Percentiles rank a stretch among this genome's conserved stretches.
Conservation (phyloP, 2,329 filamentous ascomycete genomes). For the Calonectria honghensis region DNA sequence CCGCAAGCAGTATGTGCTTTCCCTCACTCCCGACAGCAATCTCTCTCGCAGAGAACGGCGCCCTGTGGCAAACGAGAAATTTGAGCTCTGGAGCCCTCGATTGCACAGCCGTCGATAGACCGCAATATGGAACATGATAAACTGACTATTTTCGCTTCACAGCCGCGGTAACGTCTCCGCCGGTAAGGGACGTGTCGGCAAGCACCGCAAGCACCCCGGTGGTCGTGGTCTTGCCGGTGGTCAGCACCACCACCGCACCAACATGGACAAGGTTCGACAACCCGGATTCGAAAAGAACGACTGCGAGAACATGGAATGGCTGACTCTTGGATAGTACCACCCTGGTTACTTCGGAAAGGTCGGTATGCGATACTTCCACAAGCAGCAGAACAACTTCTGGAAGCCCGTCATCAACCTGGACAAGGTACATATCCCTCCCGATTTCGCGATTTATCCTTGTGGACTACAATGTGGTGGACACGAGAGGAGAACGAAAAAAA, state of each 20-base stretch:
- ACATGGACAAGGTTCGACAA: conserved; percentile 85
- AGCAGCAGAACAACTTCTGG: conserved; percentile 96
- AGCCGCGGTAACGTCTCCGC: conserved; percentile 98
- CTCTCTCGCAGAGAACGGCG: conserved; percentile 47
- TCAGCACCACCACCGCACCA: conserved; percentile 86
- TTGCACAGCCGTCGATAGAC: conserved; percentile 42
- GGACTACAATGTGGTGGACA: conserved; percentile 11
- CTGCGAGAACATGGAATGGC: conserved; percentile 45
- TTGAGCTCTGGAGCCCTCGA: conserved; percentile 36
- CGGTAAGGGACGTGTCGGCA: conserved; percentile 98
- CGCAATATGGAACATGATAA: conserved; percentile 44
- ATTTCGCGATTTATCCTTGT: conserved; percentile 36
- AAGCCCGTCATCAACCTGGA: conserved; percentile 99
- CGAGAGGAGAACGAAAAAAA: not conserved
- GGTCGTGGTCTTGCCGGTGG: conserved; percentile 95
- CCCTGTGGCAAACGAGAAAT: conserved; percentile 39
- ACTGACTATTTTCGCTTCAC: conserved; percentile 57
- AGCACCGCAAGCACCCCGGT: conserved; percentile 95
- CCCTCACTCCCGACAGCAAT: conserved; percentile 48
- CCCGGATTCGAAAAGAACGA: conserved; percentile 60
- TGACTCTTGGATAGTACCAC: conserved; percentile 80
- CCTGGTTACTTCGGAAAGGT: conserved; percentile 99
- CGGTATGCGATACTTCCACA: conserved; percentile 97
- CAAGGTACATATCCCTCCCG: conserved; percentile 78
- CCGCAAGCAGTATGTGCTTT: conserved; percentile 82